Base-by-base conservation (phyloP, 495 filamentous ascomycete species). In the Xanthoparmelia taractica region DNA sequence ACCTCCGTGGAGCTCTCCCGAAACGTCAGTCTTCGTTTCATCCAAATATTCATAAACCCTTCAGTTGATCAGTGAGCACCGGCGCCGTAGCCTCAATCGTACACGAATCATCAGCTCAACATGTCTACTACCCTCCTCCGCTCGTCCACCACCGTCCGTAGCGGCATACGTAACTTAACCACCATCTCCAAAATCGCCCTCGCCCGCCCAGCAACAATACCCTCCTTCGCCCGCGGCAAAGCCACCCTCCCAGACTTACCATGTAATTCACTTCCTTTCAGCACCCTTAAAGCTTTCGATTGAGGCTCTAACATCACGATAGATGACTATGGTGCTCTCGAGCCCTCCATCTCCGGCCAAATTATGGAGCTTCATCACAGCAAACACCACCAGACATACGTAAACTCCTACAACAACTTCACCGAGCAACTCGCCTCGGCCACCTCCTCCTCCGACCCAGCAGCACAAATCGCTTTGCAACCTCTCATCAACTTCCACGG, bases 401-500 rank as follows among this genome's bases (percentile, higher is more conserved):
- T 88, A 57, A 87, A 76, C 73, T 81, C 76, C 70, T 85, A 84
- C 78, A 88, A 88, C 78, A 75, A 74, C 63, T 76, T 79, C 66
- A 63, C 75, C 59, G 83, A 85, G 72, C 79, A 87, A 73, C 77
- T 87, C 63, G 74, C 78, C 67, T 80, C 81, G 63, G 83, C 84
- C 12, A 75, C 78, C 67, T 79, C 80, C 63, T 82, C 84, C 23
- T 73, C 80, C 63, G 65, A 68, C 59, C 78, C 76, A 63, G 71
- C 82, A 40, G 78, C 85, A 43, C 87, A 91, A 67, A 92, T 96
- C 68, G 82, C 88, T 12, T 77, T 95, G 48, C 91, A 92, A 71
- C 88, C 92, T 0, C 73, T 90, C 62, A 87, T 98, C 79, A 97
- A 95, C 82, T 98, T 98, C 84, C 85, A 98, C 78, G 94, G 95